phyloP scores from a whole-genome alignment of 2,329 filamentous ascomycete genomes.

The Penicillium italicum region DNA sequence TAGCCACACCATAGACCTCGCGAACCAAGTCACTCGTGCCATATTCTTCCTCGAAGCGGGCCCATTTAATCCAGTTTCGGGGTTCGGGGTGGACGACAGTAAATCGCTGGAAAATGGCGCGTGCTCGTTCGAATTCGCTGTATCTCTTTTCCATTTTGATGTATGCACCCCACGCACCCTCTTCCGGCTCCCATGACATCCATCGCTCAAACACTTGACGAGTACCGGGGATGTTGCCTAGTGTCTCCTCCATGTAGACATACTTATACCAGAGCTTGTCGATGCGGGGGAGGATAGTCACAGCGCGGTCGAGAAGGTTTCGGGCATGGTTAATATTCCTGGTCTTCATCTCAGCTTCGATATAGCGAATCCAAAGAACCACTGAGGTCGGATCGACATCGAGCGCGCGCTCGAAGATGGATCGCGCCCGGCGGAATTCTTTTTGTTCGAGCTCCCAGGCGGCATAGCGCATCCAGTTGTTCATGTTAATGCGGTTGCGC shows the following conservation, averaged over 20 bases:
- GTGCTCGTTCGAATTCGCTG: conserved; percentile 83
- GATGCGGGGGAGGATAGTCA: conserved; percentile 82
- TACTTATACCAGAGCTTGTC: conserved; percentile 99
- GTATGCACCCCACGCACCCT: conserved; percentile 91
- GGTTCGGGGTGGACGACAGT: conserved; percentile 91
- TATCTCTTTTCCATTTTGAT: conserved; percentile 98
- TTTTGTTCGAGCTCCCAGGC: conserved; percentile 98
- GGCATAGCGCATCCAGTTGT: conserved; percentile 98
- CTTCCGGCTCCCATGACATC: conserved; percentile 98
- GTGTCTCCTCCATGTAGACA: conserved; percentile 97
- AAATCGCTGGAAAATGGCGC: conserved; percentile 84
- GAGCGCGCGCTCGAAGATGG: conserved; percentile 89
- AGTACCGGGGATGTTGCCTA: conserved; percentile 88
- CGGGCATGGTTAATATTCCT: conserved; percentile 95
- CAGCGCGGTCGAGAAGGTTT: conserved; percentile 91
- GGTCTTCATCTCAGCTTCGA: conserved; percentile 93
- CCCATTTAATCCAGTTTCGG: conserved; percentile 98
- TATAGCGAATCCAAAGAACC: conserved; percentile 84
- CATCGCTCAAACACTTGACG: conserved; percentile 94
- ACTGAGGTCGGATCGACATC: conserved; percentile 88
- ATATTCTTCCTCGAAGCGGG: conserved; percentile 92
- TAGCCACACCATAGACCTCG: conserved; percentile 83
- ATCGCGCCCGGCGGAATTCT: conserved; percentile 86
- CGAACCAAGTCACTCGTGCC: conserved; percentile 88
- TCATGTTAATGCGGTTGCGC: conserved; percentile 90